phyloP scores from a whole-genome alignment of 164 flowering plant genomes.

The Annona cherimola region DNA sequence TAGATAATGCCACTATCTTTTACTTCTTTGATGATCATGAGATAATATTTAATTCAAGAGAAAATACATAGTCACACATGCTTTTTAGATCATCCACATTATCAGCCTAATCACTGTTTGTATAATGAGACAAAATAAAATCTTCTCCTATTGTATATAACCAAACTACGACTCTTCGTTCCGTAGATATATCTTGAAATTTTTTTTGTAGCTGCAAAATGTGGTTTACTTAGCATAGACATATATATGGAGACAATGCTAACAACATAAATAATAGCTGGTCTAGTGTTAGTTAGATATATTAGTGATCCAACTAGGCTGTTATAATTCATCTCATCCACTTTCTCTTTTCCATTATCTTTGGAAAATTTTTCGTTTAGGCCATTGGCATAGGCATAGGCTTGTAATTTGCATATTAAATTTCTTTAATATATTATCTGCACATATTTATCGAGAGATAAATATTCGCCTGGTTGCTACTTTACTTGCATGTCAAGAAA shows the following conservation, averaged over 20 bases:
- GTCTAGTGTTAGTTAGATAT: background rate
- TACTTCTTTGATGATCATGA: slow-evolving; percentile 3
- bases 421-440: background rate
- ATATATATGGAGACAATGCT: background rate
- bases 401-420: background rate
- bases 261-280: background rate
- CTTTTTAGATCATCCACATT: background rate
- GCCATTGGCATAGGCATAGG: background rate
- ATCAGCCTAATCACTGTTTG: slow-evolving; percentile 7
- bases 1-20: background rate
- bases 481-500: too few relatives aligned
- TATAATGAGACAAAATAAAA: background rate
- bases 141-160: background rate
- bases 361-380: background rate
- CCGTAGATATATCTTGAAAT: background rate
- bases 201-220: slow-evolving; percentile 2
- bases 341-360: background rate
- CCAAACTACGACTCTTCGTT: background rate
- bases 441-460: too few relatives aligned
- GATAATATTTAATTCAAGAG: background rate
- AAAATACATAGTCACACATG: background rate
- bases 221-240: background rate
- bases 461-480: too few relatives aligned
- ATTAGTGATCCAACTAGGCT: background rate
- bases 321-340: background rate